A percentile compares a stretch with the other conserved stretches of the same genome.
phyloP scores from a whole-genome alignment of 2,329 filamentous ascomycete genomes.

The Massarina eburnea region DNA sequence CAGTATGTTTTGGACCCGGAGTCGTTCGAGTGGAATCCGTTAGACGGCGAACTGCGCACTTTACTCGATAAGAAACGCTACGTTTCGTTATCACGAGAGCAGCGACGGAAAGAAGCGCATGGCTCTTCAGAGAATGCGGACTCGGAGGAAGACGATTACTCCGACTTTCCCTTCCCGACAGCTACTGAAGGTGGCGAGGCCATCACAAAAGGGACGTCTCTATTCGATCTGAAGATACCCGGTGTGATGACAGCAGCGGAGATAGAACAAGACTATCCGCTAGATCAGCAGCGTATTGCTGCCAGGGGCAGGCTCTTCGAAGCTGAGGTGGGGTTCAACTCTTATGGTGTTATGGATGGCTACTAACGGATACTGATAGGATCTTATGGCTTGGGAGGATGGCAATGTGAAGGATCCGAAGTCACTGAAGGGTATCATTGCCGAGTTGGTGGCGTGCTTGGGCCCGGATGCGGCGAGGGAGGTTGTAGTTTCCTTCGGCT shows the following conservation, averaged over 20 bases:
- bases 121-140: not conserved
- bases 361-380: slow-evolving; percentile 39
- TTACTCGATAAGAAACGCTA: slow-evolving; percentile 61
- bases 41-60: slow-evolving; percentile 57
- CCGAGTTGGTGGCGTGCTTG: slow-evolving; percentile 67
- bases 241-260: slow-evolving; percentile 62
- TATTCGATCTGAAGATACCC: slow-evolving; percentile 67
- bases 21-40: slow-evolving; percentile 61
- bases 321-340: slow-evolving; percentile 37
- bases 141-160: slow-evolving; percentile 13
- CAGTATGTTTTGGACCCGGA: slow-evolving; percentile 74
- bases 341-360: slow-evolving; percentile 39
- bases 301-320: slow-evolving; percentile 42
- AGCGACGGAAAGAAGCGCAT: slow-evolving; percentile 19
- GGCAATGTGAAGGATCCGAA: slow-evolving; percentile 53
- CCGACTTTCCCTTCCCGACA: slow-evolving; percentile 27
- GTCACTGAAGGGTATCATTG: slow-evolving; percentile 63
- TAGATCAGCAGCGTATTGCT: slow-evolving; percentile 61
- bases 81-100: slow-evolving; percentile 45
- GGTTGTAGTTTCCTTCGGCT: slow-evolving; percentile 60
- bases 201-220: slow-evolving; percentile 40
- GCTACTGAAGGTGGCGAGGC: slow-evolving; percentile 39
- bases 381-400: slow-evolving; percentile 63
- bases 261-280: slow-evolving; percentile 54
- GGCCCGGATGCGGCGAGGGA: slow-evolving; percentile 61